Conservation (phyloP, 2,329 filamentous ascomycete species). For the Fusarium dlaminii region DNA sequence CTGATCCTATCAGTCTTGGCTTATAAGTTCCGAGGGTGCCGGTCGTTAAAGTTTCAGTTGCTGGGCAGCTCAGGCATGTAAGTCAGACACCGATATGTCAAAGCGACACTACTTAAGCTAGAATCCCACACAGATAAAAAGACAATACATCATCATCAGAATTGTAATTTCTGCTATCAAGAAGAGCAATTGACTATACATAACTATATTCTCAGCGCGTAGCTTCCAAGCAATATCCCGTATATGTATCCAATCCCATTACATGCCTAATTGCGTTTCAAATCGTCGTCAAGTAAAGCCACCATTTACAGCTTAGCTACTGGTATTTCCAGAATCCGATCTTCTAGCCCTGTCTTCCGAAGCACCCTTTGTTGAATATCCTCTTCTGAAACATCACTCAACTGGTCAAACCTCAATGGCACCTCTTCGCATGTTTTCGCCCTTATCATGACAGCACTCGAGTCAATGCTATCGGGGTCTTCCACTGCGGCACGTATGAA, state of each 20-base stretch:
- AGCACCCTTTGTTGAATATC: constrained; percentile 54
- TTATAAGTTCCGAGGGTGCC: constrained; percentile 12
- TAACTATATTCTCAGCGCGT: background rate
- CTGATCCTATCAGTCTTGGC: constrained; percentile 1
- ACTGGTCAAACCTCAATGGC: constrained; percentile 52
- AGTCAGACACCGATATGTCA: background rate
- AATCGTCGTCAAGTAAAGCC: background rate
- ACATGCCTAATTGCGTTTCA: background rate
- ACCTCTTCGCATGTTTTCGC: constrained; percentile 63
- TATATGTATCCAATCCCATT: background rate
- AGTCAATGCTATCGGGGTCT: constrained; percentile 46
- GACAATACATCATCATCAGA: background rate
- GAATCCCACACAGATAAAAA: background rate
- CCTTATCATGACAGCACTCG: constrained; percentile 57
- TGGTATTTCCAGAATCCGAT: background rate
- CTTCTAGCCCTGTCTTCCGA: constrained; percentile 35
- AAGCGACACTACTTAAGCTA: background rate
- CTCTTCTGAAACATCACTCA: constrained; percentile 56
- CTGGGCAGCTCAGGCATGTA: background rate
- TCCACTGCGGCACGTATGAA: constrained; percentile 62
- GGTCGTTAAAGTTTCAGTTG: constrained; percentile 15
- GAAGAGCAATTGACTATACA: background rate
- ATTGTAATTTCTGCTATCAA: background rate
- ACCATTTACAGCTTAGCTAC: constrained; percentile 45
- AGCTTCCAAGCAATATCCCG: background rate